Evolutionary conservation across 2,329 filamentous ascomycete species (phyloP).

Genomic region (Bipolaris bicolor): DNA sequence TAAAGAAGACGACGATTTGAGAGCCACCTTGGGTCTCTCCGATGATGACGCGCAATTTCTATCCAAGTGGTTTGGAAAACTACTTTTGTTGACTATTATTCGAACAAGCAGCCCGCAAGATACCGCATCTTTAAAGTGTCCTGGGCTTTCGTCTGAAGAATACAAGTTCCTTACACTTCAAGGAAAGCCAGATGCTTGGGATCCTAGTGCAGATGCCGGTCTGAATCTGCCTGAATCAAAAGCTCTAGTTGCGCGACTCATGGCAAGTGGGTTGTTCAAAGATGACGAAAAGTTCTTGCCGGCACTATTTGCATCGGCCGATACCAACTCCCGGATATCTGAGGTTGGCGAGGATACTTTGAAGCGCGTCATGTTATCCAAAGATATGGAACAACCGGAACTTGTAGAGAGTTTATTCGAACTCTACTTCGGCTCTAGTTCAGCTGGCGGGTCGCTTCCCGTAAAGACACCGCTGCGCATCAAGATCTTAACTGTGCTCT

Average conservation of each 20-base stretch:
- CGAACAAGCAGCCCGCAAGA: conserved; percentile 48
- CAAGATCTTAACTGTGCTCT: conserved; percentile 75
- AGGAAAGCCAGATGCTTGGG: conserved; percentile 73
- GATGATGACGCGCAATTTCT: conserved; percentile 76
- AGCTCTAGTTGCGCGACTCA: conserved; percentile 69
- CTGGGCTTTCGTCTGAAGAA: conserved; percentile 70
- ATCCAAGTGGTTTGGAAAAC: conserved; percentile 74
- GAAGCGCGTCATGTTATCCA: conserved; percentile 72
- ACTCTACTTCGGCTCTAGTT: conserved; percentile 67
- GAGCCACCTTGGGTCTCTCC: conserved; percentile 69
- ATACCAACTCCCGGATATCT: conserved; percentile 79
- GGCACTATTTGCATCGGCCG: conserved; percentile 81
- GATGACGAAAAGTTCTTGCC: conserved; percentile 85
- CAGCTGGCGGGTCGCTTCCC: conserved; percentile 50
- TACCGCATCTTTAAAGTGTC: conserved; percentile 52
- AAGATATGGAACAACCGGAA: conserved; percentile 72
- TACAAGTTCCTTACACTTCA: conserved; percentile 71
- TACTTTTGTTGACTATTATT: conserved; percentile 68
- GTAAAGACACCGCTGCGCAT: conserved; percentile 74
- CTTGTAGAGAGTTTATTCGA: conserved; percentile 72
- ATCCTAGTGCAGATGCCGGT: conserved; percentile 63
- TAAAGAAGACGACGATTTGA: conserved; percentile 75
- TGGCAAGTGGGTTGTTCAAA: conserved; percentile 84
- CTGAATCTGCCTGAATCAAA: conserved; percentile 74
- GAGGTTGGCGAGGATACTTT: conserved; percentile 88